A percentile compares a stretch with the other conserved stretches of the same genome.
phyloP scores from a whole-genome alignment of 306 rosid species.

The Gillenia trifoliata region DNA sequence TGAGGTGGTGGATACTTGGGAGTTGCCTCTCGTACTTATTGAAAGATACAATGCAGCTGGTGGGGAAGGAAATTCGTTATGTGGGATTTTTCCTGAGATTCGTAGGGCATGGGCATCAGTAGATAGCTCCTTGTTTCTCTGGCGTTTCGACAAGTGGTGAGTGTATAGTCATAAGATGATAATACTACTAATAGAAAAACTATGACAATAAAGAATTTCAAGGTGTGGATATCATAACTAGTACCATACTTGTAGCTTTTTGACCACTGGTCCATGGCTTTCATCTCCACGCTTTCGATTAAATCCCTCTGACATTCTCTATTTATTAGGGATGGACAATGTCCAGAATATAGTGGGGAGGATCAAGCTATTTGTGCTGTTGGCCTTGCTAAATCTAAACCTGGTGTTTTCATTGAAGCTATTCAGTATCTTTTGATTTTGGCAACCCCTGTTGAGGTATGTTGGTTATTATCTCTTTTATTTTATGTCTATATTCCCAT shows the following conservation, averaged over 20 bases:
- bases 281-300: constrained; percentile 12
- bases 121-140: constrained; percentile 85
- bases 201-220: not conserved
- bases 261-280: not conserved
- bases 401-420: constrained; percentile 94
- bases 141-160: constrained; percentile 98
- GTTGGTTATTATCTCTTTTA: not conserved
- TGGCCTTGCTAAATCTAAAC: constrained; percentile 81
- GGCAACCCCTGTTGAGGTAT: constrained; percentile 93
- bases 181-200: not conserved
- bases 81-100: constrained; percentile 95
- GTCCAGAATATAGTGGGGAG: constrained; percentile 90
- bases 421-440: constrained; percentile 81
- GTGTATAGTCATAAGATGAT: constrained; percentile 12
- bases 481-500: not conserved
- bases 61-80: constrained; percentile 94
- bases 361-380: constrained; percentile 99
- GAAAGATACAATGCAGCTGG: constrained; percentile 95
- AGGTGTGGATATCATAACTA: not conserved
- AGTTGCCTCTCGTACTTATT: constrained; percentile 85
- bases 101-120: constrained; percentile 97
- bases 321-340: constrained; percentile 87
- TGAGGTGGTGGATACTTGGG: constrained; percentile 83
- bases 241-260: not conserved
- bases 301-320: constrained; percentile 21